phyloP scores from a whole-genome alignment of 345 rosid species.

The Brassica rapa region DNA sequence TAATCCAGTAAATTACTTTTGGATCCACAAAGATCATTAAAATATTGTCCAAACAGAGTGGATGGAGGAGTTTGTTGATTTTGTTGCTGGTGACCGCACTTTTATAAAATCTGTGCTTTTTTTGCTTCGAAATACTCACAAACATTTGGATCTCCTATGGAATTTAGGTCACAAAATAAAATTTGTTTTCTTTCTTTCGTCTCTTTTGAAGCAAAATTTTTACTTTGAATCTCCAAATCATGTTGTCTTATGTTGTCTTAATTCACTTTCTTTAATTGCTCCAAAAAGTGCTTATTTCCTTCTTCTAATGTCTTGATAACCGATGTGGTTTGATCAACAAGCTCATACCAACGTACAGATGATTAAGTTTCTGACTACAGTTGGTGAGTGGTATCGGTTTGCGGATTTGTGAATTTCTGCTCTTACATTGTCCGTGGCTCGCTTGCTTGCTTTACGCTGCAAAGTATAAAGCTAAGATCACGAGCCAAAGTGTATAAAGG shows the following conservation, averaged over 20 bases:
- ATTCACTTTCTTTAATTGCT: too few species aligned
- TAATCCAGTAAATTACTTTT: neutral
- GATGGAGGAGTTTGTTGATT: neutral
- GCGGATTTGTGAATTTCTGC: constrained; percentile 93
- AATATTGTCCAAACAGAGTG: neutral
- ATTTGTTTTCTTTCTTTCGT: too few species aligned
- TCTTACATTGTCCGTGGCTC: constrained; percentile 87
- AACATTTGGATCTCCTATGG: too few species aligned
- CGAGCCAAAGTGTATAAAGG: constrained; percentile 89
- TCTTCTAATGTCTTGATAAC: too few species aligned
- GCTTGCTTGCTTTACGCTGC: constrained; percentile 95
- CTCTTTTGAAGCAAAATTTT: too few species aligned
- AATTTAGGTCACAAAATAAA: too few species aligned
- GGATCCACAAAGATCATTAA: neutral
- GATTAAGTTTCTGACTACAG: constrained; percentile 85
- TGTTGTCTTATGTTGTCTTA: too few species aligned
- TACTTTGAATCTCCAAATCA: too few species aligned
- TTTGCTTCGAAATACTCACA: too few species aligned
- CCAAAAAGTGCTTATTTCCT: too few species aligned
- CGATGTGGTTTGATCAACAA: constrained; percentile 18
- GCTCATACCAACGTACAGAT: constrained; percentile 95
- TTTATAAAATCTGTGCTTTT: too few species aligned
- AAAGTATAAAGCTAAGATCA: constrained; percentile 86
- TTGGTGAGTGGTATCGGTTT: constrained; percentile 91
- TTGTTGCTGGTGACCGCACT: neutral